Evolutionary conservation across 768 basidiomycete genomes (phyloP).

Genomic region (Leccinum variicolor): DNA sequence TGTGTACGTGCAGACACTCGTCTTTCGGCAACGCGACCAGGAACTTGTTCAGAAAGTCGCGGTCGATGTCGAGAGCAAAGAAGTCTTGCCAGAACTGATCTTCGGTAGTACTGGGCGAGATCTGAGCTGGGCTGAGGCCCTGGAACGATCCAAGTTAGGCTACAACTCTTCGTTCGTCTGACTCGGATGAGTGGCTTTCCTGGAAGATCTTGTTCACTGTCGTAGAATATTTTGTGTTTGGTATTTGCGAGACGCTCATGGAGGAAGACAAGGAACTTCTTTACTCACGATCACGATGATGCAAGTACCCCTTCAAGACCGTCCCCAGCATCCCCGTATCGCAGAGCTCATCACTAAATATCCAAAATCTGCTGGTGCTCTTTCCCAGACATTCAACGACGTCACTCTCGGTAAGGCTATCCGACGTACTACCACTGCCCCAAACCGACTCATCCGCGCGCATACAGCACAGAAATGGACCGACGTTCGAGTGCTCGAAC

Average conservation of each 20-base stretch:
- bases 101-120: conserved; percentile 42
- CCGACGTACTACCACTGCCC: background rate
- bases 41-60: conserved; percentile 39
- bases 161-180: background rate
- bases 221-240: conserved; percentile 46
- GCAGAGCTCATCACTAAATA: conserved; percentile 53
- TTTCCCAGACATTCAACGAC: conserved; percentile 80
- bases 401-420: conserved; percentile 49
- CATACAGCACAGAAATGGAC: conserved; percentile 68
- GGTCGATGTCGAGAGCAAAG: conserved; percentile 51
- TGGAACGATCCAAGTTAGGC: conserved; percentile 17
- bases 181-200: conserved; percentile 20
- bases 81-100: conserved; percentile 52
- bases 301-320: conserved; percentile 12
- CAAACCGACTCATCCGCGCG: background rate
- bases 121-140: conserved; percentile 42
- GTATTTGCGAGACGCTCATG: conserved; percentile 18
- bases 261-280: background rate
- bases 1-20: conserved; percentile 44
- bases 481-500: conserved; percentile 59
- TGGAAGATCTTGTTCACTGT: conserved; percentile 50
- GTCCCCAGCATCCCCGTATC: conserved; percentile 43
- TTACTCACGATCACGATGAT: conserved; percentile 2
- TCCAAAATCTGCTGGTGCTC: conserved; percentile 52
- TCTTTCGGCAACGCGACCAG: conserved; percentile 45